Base-by-base conservation (phyloP, 75 land plant species). In the Cryptomeria japonica region DNA sequence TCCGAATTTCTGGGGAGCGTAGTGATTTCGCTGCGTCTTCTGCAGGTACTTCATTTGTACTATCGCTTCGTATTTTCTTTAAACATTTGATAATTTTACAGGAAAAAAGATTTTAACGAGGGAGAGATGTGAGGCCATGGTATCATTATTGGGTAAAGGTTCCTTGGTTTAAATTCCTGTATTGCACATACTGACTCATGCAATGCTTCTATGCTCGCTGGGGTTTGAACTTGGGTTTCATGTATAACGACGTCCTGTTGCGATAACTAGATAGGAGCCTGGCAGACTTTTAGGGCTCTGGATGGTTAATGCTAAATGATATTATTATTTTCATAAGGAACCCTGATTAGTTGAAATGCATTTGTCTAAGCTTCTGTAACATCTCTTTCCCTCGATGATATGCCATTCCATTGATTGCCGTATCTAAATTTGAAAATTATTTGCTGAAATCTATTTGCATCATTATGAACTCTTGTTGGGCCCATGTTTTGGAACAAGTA, bases 1-100 rank as follows among this genome's bases (percentile, higher is more conserved):
- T 94, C 78, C 89, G 90, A 12, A 92, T 98, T 25, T 95, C 95
- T 14, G 88, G 89, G 53, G 82, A 83, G 28, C 93, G 87, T 80
- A 89, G 53, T 36, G 94, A 84, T 41, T 85, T 47, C 46, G 86
- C 87, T 16, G 83, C 93, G 7, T 68, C 91, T 31, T 11, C 89
- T 88, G 84, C 91, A n/a, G 90, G 87, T 92, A 88, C 49, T 11
- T 92, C 44, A 11, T 11, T 55, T 32, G 44, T 49, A 51, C 47
- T 5, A 1, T 47, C 68, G 47, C 80, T 70, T 32, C 5, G 25
- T 1, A 53, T 4, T 39, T 72, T 0, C 39, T 18, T 78, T 5
- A 51, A 1, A 13, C 4, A 41, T 38, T 80, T 80, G 9, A 19
- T 2, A 38, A 41, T 80, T 38, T 22, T 80, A 22, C 1, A 37